These are phyloP conservation scores for Extremus antarcticus DNA, from an alignment of 495 filamentous ascomycete species.

Conservation along the genomic window DNA sequence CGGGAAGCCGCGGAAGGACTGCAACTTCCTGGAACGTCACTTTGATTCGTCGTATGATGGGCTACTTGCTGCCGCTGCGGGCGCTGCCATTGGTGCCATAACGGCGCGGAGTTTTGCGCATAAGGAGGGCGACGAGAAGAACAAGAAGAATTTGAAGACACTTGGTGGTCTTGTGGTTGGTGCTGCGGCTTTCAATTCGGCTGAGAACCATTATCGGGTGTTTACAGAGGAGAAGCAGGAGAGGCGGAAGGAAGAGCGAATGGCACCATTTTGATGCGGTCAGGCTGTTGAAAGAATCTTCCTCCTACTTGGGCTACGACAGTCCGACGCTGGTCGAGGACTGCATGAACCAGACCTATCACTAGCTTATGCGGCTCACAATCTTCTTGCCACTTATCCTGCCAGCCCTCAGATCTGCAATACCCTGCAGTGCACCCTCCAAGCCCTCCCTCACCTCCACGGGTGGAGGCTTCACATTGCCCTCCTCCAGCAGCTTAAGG, in stretches of 20 bases:
- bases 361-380: background rate
- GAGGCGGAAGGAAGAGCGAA: constrained; percentile 5
- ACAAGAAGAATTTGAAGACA: constrained; percentile 6
- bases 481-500: background rate
- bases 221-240: constrained; percentile 18
- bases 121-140: background rate
- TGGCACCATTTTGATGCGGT: background rate
- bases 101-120: constrained; percentile 3
- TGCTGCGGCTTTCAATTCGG: constrained; percentile 13
- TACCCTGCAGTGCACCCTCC: background rate
- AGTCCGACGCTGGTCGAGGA: background rate
- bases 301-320: too few relatives aligned
- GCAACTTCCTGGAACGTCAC: constrained; percentile 10
- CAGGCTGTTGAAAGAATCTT: too few relatives aligned
- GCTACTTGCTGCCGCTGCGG: constrained; percentile 12
- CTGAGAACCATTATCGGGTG: constrained; percentile 13
- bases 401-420: background rate
- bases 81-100: constrained; percentile 16
- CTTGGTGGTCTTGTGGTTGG: constrained; percentile 10
- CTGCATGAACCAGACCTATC: background rate
- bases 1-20: constrained; percentile 8
- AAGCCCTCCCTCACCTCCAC: background rate
- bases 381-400: background rate
- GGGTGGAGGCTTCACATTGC: background rate
- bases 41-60: constrained; percentile 17